phyloP scores from a whole-genome alignment of 805 yeast genomes.

The Sugiyamaella lignohabitans region DNA sequence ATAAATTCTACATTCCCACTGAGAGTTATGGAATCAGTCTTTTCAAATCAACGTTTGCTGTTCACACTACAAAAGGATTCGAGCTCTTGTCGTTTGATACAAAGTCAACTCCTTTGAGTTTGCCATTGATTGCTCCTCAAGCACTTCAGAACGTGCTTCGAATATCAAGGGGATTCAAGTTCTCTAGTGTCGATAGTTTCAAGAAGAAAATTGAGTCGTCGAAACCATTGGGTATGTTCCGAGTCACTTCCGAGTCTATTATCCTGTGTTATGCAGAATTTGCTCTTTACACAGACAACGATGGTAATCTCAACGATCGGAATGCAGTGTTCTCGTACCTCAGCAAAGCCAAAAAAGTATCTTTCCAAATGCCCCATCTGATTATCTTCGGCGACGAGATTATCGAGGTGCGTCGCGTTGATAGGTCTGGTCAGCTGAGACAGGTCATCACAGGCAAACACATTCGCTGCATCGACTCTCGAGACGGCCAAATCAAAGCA shows the following conservation, averaged over 20 bases:
- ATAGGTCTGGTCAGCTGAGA: conserved; percentile 37
- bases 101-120: conserved; percentile 43
- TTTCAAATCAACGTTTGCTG: conserved; percentile 59
- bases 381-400: conserved; percentile 57
- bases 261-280: conserved; percentile 64
- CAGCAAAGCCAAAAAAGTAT: conserved; percentile 31
- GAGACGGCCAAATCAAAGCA: conserved; percentile 36
- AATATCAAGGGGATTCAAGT: conserved; percentile 28
- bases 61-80: conserved; percentile 61
- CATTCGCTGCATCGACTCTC: conserved; percentile 40
- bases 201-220: conserved; percentile 29
- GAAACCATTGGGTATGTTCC: conserved; percentile 57
- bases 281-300: conserved; percentile 57
- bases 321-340: conserved; percentile 28
- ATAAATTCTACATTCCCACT: conserved; percentile 45
- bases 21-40: conserved; percentile 58
- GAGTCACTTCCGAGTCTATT: conserved; percentile 47
- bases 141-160: conserved; percentile 10
- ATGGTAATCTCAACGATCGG: conserved; percentile 27
- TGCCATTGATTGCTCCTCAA: conserved; percentile 41
- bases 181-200: conserved; percentile 23
- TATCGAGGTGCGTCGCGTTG: conserved; percentile 60
- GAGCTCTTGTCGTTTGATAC: conserved; percentile 57
- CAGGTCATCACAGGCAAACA: conserved; percentile 73
- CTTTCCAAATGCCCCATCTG: conserved; percentile 42